Base-by-base conservation (phyloP, 208 protist species). In the Trypanosoma avium region DNA sequence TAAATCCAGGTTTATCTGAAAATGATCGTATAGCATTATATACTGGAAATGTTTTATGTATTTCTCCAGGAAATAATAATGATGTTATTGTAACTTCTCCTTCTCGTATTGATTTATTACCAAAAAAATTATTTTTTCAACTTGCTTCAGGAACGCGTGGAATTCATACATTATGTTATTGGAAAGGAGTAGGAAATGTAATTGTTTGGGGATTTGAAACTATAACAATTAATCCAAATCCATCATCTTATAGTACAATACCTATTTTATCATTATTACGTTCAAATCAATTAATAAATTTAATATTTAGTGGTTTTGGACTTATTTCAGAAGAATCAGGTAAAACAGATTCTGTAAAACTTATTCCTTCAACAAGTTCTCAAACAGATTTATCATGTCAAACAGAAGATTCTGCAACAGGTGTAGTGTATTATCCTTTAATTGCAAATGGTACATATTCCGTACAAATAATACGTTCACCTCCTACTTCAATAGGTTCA, bases 231-330 rank as follows among this genome's bases (percentile, higher is more conserved):
- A 46, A 32, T 30, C 59, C 71, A 13, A 94, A 96, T 59, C 91
- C 91, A 17, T 52, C 43, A 48, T 58, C 46, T 22, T 52, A 89
- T 52, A 63, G 22, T n/a, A 68, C 84, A 7, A 70, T 74, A 45
- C 84, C 86, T 12, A 22, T 2, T 17, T 6, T 26, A 4, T 47
- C 56, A 22, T 19, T 49, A 42, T 56, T 67, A 26, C 61, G 63
- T n/a, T 38, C 36, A 9, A 62, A 77, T 27, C 73, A 92, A 67
- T 53, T 93, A 30, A 65, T 93, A 29, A 82, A 74, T 35, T 38
- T 77, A n/a, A 61, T 92, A 7, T 96, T 96, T 53, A 43, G 58
- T 36, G 91, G 91, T 52, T 92, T 76, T 74, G 91, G 80, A 32
- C 81, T 96, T 21, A 61, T 80, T 19, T 42, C 81, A 43, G 1